These are phyloP conservation scores for Neurospora terricola DNA, from an alignment of 495 filamentous ascomycete genomes.

Conservation along the genomic window DNA sequence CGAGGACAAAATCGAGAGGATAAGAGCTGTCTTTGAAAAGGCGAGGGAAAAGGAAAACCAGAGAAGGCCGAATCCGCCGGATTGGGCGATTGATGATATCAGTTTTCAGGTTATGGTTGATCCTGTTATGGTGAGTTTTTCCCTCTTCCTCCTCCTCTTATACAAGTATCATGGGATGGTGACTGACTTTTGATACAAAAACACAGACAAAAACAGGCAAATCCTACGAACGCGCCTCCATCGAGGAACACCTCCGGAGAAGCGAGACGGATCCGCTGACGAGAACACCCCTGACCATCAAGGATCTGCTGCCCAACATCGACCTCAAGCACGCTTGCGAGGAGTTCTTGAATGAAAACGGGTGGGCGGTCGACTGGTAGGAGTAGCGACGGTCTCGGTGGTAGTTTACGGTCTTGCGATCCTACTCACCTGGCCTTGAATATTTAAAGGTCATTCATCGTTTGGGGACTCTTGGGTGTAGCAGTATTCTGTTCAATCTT, in stretches of 20 bases:
- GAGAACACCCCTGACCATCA: slow-evolving; percentile 54
- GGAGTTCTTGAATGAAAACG: slow-evolving; percentile 76
- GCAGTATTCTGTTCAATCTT: not conserved
- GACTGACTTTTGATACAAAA: too few species aligned
- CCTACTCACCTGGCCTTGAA: not conserved
- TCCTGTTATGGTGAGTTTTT: slow-evolving; percentile 57
- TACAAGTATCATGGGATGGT: too few species aligned
- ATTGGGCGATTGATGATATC: slow-evolving; percentile 82
- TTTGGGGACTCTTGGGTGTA: not conserved
- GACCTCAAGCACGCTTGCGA: slow-evolving; percentile 75
- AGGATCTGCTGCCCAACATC: slow-evolving; percentile 76
- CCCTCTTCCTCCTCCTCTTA: too few species aligned
- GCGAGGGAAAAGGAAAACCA: slow-evolving; percentile 38
- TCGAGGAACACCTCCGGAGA: slow-evolving; percentile 74
- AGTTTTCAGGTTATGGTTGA: slow-evolving; percentile 90
- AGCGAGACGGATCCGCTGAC: slow-evolving; percentile 74
- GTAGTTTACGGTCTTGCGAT: not conserved
- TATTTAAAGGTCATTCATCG: not conserved
- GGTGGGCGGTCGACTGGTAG: slow-evolving; percentile 91
- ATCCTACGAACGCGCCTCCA: slow-evolving; percentile 81
- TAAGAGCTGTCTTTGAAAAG: slow-evolving; percentile 45
- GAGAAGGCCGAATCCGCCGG: slow-evolving; percentile 59
- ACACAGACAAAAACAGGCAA: slow-evolving; percentile 68
- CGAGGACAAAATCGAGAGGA: not conserved
- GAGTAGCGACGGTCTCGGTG: not conserved